Evolutionary conservation across 164 flowering plant species (phyloP), one percentile per base, ranked within the genome.

Genomic region (Tinospora cordifolia): DNA sequence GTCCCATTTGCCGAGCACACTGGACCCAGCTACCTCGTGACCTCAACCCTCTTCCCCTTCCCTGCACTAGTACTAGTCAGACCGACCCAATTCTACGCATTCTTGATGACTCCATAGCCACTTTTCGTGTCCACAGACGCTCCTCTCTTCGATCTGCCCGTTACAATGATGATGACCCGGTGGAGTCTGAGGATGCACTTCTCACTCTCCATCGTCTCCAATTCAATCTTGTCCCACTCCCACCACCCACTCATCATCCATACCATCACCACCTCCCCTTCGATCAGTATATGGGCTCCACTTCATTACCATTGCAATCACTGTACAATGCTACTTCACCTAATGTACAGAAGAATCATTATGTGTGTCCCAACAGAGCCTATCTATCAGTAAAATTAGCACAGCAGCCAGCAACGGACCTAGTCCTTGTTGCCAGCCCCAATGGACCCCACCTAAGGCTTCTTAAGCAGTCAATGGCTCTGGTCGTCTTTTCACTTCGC

Each of bases 1-100:
- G 96, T 77, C 98, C 98, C 54, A 86, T 92, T 13, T 90, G 96
- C 79, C 84, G 96, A 11, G 90, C 96, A 14, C 89, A 88, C 66
- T 93, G 97, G 97, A 90, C 97, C 34, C 96, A 85, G 64, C 87
- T 93, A 0, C 97, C 98, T 8, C 92, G 87, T 67, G 82, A 79
- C 72, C 80, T 84, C 9, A 78, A 80, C 65, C 71, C 63, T 26
- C 79, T 76, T 0, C 85, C 76, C 21, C 69, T 76, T 40, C 72
- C 85, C 24, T 73, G 77, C 79, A 4, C 36, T 30, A 82, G 59
- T 73, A 4, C 36, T 30, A 82, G 59, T 73, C 86, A 81, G 64
- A 66, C 71, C 13, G 96, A 90, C 65, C 97, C 98, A 2, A 74
- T 86, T 66, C 87, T 93, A 58, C 87, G 82, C 49, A 91, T 91